Base-by-base conservation (phyloP, 352 stramenopile species). In the Plasmopara muralis region DNA sequence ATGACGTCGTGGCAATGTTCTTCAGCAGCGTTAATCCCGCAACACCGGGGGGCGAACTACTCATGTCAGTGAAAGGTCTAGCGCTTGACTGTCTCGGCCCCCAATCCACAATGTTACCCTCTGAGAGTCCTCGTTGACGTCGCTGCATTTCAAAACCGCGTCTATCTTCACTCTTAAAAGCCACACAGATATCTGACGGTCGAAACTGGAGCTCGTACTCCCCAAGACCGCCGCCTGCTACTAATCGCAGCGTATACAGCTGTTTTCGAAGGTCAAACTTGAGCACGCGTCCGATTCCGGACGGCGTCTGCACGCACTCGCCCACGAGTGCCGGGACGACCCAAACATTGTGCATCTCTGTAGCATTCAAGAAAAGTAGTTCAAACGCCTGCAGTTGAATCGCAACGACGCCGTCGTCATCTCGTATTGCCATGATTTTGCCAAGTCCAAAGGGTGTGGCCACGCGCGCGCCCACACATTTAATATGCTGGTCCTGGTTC, bases 401-500 rank as follows among this genome's bases (percentile, higher is more conserved):
- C 12, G 72, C 61, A 12, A 70, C 72, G 20, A 85, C 62, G 39
- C 70, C 74, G 43, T 89, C 74, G 7, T 74, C 60, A 14, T 67
- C 52, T 38, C 78, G 66, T 12, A 80, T 67, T 2, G 64, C 67
- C n/a, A 72, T 15, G 39, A 89, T 64, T n/a, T 66, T 75, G 16
- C 78, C 78, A 7, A 89, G 74, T 0, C 78, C 78, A 47, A 84
- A 89, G 31, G 62, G 60, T 33, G 78, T 89, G 14, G 64, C 80
- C 29, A 89, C 72, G 48, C 68, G 64, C 20, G 68, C 71, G 13
- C 74, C 76, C 0, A 64, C 51, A 10, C 57, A 43, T 34, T 79
- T 74, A 29, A 55, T 56, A 16, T 52, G 45, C 28, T 83, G 60
- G 10, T 85, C 71, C 42, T 51, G 68, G 42, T 77, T 71, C 15